These are phyloP conservation scores for Cyphellophora attinorum DNA, from an alignment of 2,329 filamentous ascomycete species.

Conservation along the genomic window DNA sequence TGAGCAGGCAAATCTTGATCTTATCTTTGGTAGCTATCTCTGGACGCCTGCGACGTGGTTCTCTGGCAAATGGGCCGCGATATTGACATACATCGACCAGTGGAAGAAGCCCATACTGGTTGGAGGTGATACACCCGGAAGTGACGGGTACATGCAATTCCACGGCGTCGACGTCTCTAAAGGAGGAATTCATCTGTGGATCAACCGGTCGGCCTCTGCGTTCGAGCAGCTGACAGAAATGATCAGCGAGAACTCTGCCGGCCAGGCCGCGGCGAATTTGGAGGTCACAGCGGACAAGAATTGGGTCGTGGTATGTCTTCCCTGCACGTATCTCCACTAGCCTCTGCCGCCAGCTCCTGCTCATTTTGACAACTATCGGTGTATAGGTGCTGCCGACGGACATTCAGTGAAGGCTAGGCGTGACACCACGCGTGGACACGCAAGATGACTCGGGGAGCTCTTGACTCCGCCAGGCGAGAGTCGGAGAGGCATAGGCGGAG, in stretches of 20 bases:
- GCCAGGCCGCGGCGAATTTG: conserved; percentile 2
- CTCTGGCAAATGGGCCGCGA: conserved; percentile 5
- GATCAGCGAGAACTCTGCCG: conserved; percentile 4
- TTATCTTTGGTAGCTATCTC: conserved; percentile 1
- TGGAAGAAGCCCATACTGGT: conserved; percentile 7
- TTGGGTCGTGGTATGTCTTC: conserved; percentile 6
- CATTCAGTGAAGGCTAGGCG: too few relatives aligned
- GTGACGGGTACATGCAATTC: conserved; percentile 6
- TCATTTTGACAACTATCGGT: too few relatives aligned
- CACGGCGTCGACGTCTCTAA: conserved; percentile 4
- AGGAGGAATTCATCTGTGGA: conserved; percentile 6
- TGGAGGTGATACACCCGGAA: conserved; percentile 2
- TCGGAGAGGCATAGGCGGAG: too few relatives aligned
- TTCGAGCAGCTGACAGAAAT: conserved; percentile 3
- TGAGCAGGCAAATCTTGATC: conserved; percentile 4
- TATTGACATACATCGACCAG: conserved; percentile 5
- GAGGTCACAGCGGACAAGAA: conserved; percentile 6
- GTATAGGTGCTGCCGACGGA: background rate
- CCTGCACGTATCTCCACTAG: too few relatives aligned
- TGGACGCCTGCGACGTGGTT: conserved; percentile 5
- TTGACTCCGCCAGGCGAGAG: too few relatives aligned
- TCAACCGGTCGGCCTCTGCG: conserved; percentile 1
- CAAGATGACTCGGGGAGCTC: too few relatives aligned
- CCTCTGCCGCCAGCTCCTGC: too few relatives aligned
- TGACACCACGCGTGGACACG: too few relatives aligned